Percentiles rank a stretch among this genome's conserved stretches.
These are phyloP conservation scores for Hyphopichia wangnamkhiaoensis DNA, from an alignment of 1,139 yeast species.

Conservation along the genomic window DNA sequence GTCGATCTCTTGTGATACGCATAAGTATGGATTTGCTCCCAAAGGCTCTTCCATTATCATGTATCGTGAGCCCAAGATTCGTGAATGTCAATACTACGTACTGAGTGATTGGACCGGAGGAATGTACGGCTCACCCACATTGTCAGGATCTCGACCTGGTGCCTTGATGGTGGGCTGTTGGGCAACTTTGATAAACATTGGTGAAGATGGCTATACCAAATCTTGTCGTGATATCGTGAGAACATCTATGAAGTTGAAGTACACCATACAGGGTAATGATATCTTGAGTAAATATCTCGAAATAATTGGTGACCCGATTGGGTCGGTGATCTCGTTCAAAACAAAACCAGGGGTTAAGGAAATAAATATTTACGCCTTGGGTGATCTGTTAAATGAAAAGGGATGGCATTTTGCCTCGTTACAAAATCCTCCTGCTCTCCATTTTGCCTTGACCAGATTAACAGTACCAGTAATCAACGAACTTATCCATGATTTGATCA, in stretches of 20 bases:
- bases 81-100: slow-evolving; percentile 83
- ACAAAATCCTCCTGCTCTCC: slow-evolving; percentile 89
- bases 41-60: slow-evolving; percentile 92
- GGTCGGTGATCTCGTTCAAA: slow-evolving; percentile 78
- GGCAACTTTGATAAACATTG: slow-evolving; percentile 85
- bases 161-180: slow-evolving; percentile 96
- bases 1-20: slow-evolving; percentile 95
- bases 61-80: slow-evolving; percentile 69
- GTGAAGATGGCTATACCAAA: slow-evolving; percentile 73
- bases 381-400: slow-evolving; percentile 62
- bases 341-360: slow-evolving; percentile 29
- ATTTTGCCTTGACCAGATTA: slow-evolving; percentile 80
- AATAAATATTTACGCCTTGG: slow-evolving; percentile 71
- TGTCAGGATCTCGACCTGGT: slow-evolving; percentile 97
- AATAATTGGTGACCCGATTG: slow-evolving; percentile 81
- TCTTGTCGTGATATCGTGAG: slow-evolving; percentile 67
- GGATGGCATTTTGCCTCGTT: slow-evolving; percentile 93
- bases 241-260: slow-evolving; percentile 61
- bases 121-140: slow-evolving; percentile 90
- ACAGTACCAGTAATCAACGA: slow-evolving; percentile 65
- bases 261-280: slow-evolving; percentile 42
- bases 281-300: slow-evolving; percentile 45
- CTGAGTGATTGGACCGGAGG: slow-evolving; percentile 93
- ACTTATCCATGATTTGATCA: slow-evolving; percentile 57
- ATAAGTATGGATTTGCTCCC: slow-evolving; percentile 97